Conservation (phyloP, 2,329 filamentous ascomycete species). For the Botrytis pseudocinerea region DNA sequence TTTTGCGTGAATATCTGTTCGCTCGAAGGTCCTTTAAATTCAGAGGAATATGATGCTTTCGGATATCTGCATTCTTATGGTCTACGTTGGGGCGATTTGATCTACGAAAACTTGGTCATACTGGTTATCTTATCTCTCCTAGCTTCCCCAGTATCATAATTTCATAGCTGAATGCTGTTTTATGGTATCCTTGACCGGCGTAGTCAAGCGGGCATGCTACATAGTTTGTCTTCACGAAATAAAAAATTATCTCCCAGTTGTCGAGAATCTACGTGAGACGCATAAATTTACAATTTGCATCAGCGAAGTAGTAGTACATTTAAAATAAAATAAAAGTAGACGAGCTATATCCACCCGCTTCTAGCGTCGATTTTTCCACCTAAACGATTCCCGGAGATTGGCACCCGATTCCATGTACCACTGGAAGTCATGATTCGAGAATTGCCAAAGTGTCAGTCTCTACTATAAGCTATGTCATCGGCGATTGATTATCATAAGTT, state of each 20-base stretch:
- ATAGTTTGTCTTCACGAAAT: conserved; percentile 35
- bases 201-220: conserved; percentile 40
- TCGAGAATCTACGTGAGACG: neutral
- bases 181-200: conserved; percentile 41
- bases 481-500: conserved; percentile 43
- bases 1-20: conserved; percentile 33
- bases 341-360: neutral
- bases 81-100: conserved; percentile 46
- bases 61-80: conserved; percentile 44
- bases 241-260: conserved; percentile 31
- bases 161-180: conserved; percentile 37
- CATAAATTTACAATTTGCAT: neutral
- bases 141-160: conserved; percentile 34
- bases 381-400: conserved; percentile 4
- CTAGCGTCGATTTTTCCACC: conserved; percentile 1
- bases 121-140: conserved; percentile 43
- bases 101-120: conserved; percentile 49
- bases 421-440: neutral
- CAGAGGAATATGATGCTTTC: conserved; percentile 38
- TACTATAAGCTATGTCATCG: conserved; percentile 35
- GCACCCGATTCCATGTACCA: neutral
- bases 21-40: conserved; percentile 24
- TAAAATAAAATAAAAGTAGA: neutral
- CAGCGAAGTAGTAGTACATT: neutral
- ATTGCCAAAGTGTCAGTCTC: no score